A percentile compares a stretch with the other conserved stretches of the same genome.
Evolutionary conservation across 2,329 filamentous ascomycete genomes (phyloP).

Genomic region (Verticillium longisporum): DNA sequence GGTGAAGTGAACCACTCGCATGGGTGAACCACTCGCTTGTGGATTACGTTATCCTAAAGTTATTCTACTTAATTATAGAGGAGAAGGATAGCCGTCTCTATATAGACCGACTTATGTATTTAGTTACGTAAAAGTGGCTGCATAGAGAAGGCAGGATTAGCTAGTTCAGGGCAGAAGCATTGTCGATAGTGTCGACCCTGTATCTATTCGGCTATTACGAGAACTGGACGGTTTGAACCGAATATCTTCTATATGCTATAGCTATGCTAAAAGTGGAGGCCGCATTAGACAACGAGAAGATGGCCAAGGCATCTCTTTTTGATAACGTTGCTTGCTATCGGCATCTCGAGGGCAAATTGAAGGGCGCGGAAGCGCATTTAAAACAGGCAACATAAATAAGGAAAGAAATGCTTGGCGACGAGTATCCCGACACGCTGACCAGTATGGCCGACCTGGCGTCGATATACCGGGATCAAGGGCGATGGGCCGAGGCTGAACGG

Average conservation of each 20-base stretch:
- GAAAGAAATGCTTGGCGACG: too few relatives aligned
- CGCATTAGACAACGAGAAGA: too few relatives aligned
- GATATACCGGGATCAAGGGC: neutral
- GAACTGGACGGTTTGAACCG: conserved; percentile 4
- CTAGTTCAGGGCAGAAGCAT: conserved; percentile 2
- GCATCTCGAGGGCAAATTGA: too few relatives aligned
- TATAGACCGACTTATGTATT: neutral
- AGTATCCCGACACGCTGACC: too few relatives aligned
- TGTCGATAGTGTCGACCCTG: conserved; percentile 9
- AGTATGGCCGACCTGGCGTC: neutral
- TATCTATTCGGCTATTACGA: conserved; percentile 12
- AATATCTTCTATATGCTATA: conserved; percentile 17
- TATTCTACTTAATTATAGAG: neutral
- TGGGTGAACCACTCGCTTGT: too few relatives aligned
- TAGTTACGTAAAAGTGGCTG: conserved; percentile 1
- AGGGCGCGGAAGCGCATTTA: too few relatives aligned
- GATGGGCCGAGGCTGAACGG: conserved; percentile 6
- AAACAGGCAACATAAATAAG: too few relatives aligned
- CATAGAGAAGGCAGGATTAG: neutral
- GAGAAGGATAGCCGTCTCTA: neutral
- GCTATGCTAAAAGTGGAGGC: too few relatives aligned
- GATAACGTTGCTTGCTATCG: too few relatives aligned
- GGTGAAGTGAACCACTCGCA: too few relatives aligned
- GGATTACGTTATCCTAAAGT: too few relatives aligned
- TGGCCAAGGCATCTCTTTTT: too few relatives aligned